Percentiles rank a stretch among this genome's conserved stretches.
Conservation (phyloP, 805 yeast species). For the Priceomyces fermenticarens region DNA sequence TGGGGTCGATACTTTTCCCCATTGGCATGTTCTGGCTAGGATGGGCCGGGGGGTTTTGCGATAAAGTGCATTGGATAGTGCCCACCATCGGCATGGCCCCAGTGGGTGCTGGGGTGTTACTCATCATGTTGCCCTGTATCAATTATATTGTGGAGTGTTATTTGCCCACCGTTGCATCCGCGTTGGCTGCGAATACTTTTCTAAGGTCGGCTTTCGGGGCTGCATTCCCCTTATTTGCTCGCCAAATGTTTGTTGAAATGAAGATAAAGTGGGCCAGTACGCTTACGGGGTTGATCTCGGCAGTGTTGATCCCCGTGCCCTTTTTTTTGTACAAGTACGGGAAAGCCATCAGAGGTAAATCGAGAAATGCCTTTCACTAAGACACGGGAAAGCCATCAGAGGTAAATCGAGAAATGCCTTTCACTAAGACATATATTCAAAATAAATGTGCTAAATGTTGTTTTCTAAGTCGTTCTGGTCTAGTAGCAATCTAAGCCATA, state of each 20-base stretch:
- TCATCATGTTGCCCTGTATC: conserved; percentile 50
- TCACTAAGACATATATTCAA: too few relatives aligned
- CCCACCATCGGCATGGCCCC: conserved; percentile 37
- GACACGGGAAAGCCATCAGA: conserved; percentile 40
- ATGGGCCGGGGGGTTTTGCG: conserved; percentile 74
- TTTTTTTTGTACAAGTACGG: conserved; percentile 53
- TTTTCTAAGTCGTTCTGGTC: too few relatives aligned
- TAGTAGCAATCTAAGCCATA: too few relatives aligned
- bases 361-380: conserved; percentile 4
- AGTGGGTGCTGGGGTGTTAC: conserved; percentile 39
- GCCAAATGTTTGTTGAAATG: conserved; percentile 42
- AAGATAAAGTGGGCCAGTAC: conserved; percentile 50
- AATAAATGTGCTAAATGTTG: too few relatives aligned
- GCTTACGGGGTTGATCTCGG: conserved; percentile 46
- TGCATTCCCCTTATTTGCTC: conserved; percentile 51
- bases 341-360: conserved; percentile 21
- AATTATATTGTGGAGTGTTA: conserved; percentile 56
- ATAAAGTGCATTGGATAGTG: conserved; percentile 66
- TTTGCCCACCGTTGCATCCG: conserved; percentile 51
- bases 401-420: conserved; percentile 9
- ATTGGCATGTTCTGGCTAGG: conserved; percentile 76
- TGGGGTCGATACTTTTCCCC: conserved; percentile 65
- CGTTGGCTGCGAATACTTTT: conserved; percentile 55
- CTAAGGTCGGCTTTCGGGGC: conserved; percentile 52
- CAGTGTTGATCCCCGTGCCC: conserved; percentile 55